These are phyloP conservation scores for Tolypocladium nubicola DNA, from an alignment of 2,329 filamentous ascomycete species.

Conservation along the genomic window DNA sequence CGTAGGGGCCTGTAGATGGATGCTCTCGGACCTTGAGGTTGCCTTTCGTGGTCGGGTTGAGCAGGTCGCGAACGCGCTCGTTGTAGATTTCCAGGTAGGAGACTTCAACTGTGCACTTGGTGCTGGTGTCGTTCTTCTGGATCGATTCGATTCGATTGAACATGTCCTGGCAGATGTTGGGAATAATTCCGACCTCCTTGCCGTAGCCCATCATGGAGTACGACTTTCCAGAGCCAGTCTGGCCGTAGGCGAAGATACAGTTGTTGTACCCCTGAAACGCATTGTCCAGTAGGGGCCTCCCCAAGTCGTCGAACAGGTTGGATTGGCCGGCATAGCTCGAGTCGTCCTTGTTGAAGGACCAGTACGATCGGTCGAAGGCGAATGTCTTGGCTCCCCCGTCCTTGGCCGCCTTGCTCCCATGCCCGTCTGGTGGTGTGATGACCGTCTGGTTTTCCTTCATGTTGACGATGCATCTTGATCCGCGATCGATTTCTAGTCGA, in stretches of 20 bases:
- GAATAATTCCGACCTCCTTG: constrained; percentile 89
- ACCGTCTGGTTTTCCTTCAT: constrained; percentile 93
- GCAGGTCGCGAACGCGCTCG: constrained; percentile 85
- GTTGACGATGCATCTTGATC: constrained; percentile 91
- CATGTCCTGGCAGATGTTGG: constrained; percentile 95
- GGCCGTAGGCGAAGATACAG: constrained; percentile 98
- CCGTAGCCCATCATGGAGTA: constrained; percentile 99
- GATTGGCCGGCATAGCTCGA: constrained; percentile 82
- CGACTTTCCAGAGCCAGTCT: constrained; percentile 96
- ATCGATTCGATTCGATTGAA: constrained; percentile 72
- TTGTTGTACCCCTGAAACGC: constrained; percentile 98
- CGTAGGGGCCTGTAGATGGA: constrained; percentile 93
- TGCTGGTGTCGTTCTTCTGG: constrained; percentile 61
- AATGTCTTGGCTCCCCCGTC: constrained; percentile 71
- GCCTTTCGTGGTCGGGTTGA: constrained; percentile 91
- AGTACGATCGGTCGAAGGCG: constrained; percentile 95
- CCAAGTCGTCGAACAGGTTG: constrained; percentile 78
- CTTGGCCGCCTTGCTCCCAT: constrained; percentile 54
- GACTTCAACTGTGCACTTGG: constrained; percentile 89
- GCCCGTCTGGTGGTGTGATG: constrained; percentile 60
- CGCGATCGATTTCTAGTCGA: constrained; percentile 68
- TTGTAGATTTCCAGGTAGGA: constrained; percentile 99
- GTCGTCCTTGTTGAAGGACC: constrained; percentile 84
- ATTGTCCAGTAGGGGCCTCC: constrained; percentile 87
- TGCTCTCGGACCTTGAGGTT: constrained; percentile 97